Percentiles rank a stretch among this genome's conserved stretches.
These are phyloP conservation scores for Scedosporium dehoogii DNA, from an alignment of 2,329 filamentous ascomycete genomes.

Conservation along the genomic window DNA sequence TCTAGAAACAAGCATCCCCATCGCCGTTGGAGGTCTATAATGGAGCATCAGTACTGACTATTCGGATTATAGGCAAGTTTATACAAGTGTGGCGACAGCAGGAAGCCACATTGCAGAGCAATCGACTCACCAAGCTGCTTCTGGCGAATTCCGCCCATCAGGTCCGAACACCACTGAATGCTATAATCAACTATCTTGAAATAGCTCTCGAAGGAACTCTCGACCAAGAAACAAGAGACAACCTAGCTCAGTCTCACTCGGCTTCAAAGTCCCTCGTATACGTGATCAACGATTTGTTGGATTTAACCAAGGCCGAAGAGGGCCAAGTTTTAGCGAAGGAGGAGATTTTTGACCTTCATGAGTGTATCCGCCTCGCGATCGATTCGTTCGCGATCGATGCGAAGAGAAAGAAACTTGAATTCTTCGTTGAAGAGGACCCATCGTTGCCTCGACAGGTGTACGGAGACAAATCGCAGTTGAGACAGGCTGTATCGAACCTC, in stretches of 20 bases:
- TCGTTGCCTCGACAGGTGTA: slow-evolving; percentile 62
- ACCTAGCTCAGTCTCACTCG: slow-evolving; percentile 74
- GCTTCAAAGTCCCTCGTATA: slow-evolving; percentile 89
- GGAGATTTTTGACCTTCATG: slow-evolving; percentile 63
- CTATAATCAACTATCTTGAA: slow-evolving; percentile 90
- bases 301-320: slow-evolving; percentile 80
- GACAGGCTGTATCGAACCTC: slow-evolving; percentile 74
- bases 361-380: slow-evolving; percentile 67
- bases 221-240: slow-evolving; percentile 76
- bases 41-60: slow-evolving; percentile 7
- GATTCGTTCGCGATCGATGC: slow-evolving; percentile 66
- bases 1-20: neutral
- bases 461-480: slow-evolving; percentile 70
- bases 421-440: slow-evolving; percentile 56
- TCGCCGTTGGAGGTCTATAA: neutral
- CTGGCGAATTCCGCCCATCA: slow-evolving; percentile 87
- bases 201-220: slow-evolving; percentile 76
- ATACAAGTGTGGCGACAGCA: slow-evolving; percentile 92
- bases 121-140: slow-evolving; percentile 66
- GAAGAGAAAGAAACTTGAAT: slow-evolving; percentile 62
- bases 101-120: slow-evolving; percentile 72
- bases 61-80: slow-evolving; percentile 46
- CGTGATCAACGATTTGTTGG: slow-evolving; percentile 84
- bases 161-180: slow-evolving; percentile 81
- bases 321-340: slow-evolving; percentile 70